phyloP scores from a whole-genome alignment of 1,284 basidiomycete species.

The Heimioporus punctisporus region DNA sequence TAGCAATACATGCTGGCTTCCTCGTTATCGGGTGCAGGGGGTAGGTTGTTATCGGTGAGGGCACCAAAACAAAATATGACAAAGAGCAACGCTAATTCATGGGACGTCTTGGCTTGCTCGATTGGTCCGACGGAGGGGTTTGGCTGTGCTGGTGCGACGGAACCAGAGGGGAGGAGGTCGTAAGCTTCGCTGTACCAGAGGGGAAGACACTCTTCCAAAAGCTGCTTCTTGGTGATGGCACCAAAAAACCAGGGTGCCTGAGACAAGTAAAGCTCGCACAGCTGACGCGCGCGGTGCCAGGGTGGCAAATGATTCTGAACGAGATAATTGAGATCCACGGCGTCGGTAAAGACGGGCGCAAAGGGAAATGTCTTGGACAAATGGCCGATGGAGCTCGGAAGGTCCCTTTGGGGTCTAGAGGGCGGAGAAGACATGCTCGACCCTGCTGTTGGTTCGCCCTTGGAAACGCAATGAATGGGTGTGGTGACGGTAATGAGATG shows the following conservation, averaged over 20 bases:
- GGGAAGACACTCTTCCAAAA: slow-evolving; percentile 66
- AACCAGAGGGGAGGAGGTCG: slow-evolving; percentile 23
- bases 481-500: neutral
- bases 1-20: slow-evolving; percentile 55
- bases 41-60: slow-evolving; percentile 50
- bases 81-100: slow-evolving; percentile 60
- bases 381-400: slow-evolving; percentile 39
- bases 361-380: slow-evolving; percentile 60
- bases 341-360: slow-evolving; percentile 33
- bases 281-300: slow-evolving; percentile 53
- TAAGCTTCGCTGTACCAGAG: slow-evolving; percentile 61
- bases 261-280: slow-evolving; percentile 66
- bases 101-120: slow-evolving; percentile 38
- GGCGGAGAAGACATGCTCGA: neutral
- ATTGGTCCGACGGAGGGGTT: neutral
- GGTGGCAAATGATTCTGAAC: slow-evolving; percentile 53
- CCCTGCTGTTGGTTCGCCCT: slow-evolving; percentile 25
- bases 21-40: slow-evolving; percentile 51
- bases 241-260: slow-evolving; percentile 80
- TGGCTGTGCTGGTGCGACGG: slow-evolving; percentile 20
- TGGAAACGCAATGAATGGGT: slow-evolving; percentile 5
- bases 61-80: slow-evolving; percentile 61
- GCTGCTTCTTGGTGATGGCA: slow-evolving; percentile 59
- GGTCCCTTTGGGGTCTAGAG: slow-evolving; percentile 6
- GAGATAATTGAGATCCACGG: slow-evolving; percentile 48